Base-by-base conservation (phyloP, 768 basidiomycete genomes). In the Amanita jacksonii region DNA sequence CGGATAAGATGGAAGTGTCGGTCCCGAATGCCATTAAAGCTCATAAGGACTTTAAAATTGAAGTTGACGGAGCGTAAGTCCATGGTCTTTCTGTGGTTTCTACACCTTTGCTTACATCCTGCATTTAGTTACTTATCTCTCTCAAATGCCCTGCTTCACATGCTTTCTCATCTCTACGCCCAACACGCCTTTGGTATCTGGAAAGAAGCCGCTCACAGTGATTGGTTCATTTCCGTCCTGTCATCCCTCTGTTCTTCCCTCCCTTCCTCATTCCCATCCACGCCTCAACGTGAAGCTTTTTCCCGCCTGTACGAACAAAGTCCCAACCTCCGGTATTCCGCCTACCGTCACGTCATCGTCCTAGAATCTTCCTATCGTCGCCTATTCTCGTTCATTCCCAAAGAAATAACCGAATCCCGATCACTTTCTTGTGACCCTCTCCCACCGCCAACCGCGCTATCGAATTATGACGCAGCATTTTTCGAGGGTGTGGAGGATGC, bases 131-230 rank as follows among this genome's bases (percentile, higher is more conserved):
- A 56, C 43, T 56, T 74, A 13, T 54, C 64, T 0, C 57, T 64
- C 12, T 56, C 73, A 19, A 60, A 67, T 7, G 71, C 74, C 0
- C 58, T 74, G 2, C 63, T 90, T 0, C 84, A 96, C 51, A 74
- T 96, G 6, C 72, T 97, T 3, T 85, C 87, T 0, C 87, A 92
- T 54, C 76, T 97, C 18, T 98, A 98, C 58, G 86, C 74, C 3
- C 77, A 83, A 33, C 82, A 89, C 5, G 85, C 88, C 0, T 68
- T 63, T 7, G 58, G 79, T 0, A 58, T 94, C 2, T 98, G 92
- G 92, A 97, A 93, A 65, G 78, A 82, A 10, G 65, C 82, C 0
- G 54, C 59, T 1, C 66, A 73, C 24, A 54, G 73, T 1, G 57
- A 70, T 0, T 97, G 92, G 92, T 78, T 96, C 52, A 55, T 73